A percentile compares a stretch with the other conserved stretches of the same genome.
Conservation (phyloP, 2,329 filamentous ascomycete genomes). For the Aspergillus hortae region DNA sequence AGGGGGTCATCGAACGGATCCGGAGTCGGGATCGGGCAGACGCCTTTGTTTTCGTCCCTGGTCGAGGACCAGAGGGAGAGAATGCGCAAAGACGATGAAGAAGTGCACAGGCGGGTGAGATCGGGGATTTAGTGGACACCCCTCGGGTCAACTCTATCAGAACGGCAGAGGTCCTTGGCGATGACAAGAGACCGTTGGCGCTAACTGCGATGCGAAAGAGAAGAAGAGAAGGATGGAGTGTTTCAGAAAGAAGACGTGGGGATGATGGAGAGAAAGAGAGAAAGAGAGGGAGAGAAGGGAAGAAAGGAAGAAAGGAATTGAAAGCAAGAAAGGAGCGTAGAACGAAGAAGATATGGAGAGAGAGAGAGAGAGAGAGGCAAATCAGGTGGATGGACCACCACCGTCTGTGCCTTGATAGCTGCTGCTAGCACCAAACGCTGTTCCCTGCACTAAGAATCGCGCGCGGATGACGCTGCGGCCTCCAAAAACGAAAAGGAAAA, state of each 20-base stretch:
- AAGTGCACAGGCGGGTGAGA: background rate
- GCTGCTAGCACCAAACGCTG: background rate
- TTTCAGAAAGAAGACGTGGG: background rate
- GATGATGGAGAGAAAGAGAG: background rate
- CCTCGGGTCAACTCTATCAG: background rate
- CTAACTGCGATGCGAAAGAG: background rate
- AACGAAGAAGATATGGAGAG: background rate
- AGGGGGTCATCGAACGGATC: conserved; percentile 21
- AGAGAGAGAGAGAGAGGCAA: background rate
- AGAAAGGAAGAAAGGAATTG: background rate
- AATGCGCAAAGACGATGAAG: background rate
- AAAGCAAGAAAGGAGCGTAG: background rate
- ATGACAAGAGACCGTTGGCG: background rate
- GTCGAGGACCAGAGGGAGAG: background rate
- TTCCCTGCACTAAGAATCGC: background rate
- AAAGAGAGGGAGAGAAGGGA: background rate
- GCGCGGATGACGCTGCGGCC: background rate
- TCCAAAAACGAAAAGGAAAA: background rate
- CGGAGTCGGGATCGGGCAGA: background rate
- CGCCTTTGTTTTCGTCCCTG: conserved; percentile 3
- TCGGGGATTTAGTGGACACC: background rate
- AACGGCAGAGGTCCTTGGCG: background rate
- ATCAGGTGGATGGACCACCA: background rate
- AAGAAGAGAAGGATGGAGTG: background rate
- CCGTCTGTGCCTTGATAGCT: background rate